These are phyloP conservation scores for Starmerella tilneyi DNA, from an alignment of 805 yeast genomes.

Conservation along the genomic window DNA sequence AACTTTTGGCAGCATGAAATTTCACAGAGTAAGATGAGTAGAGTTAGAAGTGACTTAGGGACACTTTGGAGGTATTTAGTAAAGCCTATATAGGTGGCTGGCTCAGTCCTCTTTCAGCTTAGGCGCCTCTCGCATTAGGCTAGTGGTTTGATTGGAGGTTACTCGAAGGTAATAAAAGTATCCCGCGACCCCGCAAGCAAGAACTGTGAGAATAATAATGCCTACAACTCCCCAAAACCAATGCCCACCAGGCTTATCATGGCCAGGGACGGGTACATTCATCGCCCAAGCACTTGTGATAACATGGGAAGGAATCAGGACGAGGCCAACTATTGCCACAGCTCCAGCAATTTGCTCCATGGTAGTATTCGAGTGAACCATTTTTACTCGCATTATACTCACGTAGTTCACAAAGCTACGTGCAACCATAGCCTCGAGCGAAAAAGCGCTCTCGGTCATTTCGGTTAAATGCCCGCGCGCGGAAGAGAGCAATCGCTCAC, in stretches of 20 bases:
- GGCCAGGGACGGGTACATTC: slow-evolving; percentile 11
- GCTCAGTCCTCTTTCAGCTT: no score
- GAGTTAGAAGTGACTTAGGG: no score
- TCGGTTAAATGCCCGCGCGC: slow-evolving; percentile 6
- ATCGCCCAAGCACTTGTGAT: slow-evolving; percentile 13
- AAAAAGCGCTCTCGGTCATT: neutral
- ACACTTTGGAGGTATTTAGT: no score
- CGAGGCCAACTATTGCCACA: slow-evolving; percentile 5
- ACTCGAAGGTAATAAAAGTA: slow-evolving; percentile 1
- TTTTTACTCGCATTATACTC: slow-evolving; percentile 12
- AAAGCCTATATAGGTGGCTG: no score
- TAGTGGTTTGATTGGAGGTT: neutral
- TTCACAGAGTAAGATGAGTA: no score
- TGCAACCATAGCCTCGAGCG: slow-evolving; percentile 6
- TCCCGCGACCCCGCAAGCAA: neutral
- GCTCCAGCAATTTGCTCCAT: slow-evolving; percentile 11
- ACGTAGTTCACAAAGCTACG: slow-evolving; percentile 9
- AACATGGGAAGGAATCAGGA: slow-evolving; percentile 9
- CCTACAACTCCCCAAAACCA: slow-evolving; percentile 12
- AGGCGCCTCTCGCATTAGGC: neutral
- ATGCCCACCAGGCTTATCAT: neutral
- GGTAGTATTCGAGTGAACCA: slow-evolving; percentile 11
- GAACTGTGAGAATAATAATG: neutral
- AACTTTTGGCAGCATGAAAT: no score
- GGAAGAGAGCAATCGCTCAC: neutral